Evolutionary conservation across 148 eudicot species (phyloP).

Genomic region (Heliamphora exappendiculata): DNA sequence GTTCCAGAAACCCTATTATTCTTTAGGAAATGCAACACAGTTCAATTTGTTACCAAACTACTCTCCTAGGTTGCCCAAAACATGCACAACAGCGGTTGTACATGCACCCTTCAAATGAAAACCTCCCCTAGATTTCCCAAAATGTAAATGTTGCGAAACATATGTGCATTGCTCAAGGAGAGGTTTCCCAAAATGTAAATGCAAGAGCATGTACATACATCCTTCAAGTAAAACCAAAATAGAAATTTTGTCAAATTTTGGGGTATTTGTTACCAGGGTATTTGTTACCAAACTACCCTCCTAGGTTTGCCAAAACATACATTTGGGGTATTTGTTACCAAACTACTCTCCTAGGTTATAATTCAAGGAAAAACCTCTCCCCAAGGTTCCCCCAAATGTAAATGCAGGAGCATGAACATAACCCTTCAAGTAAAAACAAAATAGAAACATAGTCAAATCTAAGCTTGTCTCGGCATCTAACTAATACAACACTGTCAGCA

Average conservation of each 20-base stretch:
- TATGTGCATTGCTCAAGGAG: neutral
- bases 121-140: neutral
- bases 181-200: neutral
- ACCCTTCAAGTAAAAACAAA: neutral
- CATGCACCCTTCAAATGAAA: neutral
- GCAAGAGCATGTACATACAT: neutral
- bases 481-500: neutral
- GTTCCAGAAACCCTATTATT: neutral
- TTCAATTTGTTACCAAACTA: neutral
- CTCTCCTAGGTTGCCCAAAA: slow-evolving; percentile 3
- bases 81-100: neutral
- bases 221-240: neutral
- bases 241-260: neutral
- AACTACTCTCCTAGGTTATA: too few species aligned
- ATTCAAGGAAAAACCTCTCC: too few species aligned
- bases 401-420: neutral
- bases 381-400: neutral
- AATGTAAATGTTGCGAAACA: neutral
- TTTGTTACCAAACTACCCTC: too few species aligned
- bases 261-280: too few species aligned
- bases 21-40: neutral
- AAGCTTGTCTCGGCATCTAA: slow-evolving; percentile 3
- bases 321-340: too few species aligned
- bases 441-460: neutral
- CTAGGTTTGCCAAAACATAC: too few species aligned